Percentiles rank a stretch among this genome's conserved stretches.
Conservation (phyloP, 352 stramenopile species). For the Pythium guiyangense region DNA sequence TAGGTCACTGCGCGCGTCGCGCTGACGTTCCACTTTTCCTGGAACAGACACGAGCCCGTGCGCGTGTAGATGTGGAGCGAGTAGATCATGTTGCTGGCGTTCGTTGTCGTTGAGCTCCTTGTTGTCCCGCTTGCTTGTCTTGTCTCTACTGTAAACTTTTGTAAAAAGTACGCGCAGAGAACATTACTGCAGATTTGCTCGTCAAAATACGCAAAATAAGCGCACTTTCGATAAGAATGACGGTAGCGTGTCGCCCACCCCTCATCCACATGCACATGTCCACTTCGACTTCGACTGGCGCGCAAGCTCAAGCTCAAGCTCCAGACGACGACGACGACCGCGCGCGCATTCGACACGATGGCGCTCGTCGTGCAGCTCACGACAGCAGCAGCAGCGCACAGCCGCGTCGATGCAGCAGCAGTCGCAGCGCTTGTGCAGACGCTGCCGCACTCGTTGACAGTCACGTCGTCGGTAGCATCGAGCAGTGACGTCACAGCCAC, state of each 20-base stretch:
- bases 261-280: neutral
- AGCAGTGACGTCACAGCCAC: neutral
- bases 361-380: conserved; percentile 21
- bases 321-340: conserved; percentile 2
- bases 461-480: neutral
- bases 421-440: conserved; percentile 6
- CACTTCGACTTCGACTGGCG: neutral
- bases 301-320: neutral
- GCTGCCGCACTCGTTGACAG: neutral
- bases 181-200: neutral
- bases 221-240: too few species aligned
- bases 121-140: neutral
- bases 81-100: conserved; percentile 83
- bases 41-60: conserved; percentile 84
- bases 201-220: neutral
- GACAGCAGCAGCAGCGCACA: neutral
- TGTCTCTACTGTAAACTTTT: too few species aligned
- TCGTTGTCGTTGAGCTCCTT: neutral
- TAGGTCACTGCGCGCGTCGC: conserved; percentile 65
- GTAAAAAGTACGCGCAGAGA: neutral
- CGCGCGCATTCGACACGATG: conserved; percentile 9
- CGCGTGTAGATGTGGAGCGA: conserved; percentile 93
- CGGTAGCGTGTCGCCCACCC: too few species aligned
- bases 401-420: conserved; percentile 9
- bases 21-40: conserved; percentile 83